These are phyloP conservation scores for Penstemon newberryi DNA, from an alignment of 257 asterid species.

Conservation along the genomic window DNA sequence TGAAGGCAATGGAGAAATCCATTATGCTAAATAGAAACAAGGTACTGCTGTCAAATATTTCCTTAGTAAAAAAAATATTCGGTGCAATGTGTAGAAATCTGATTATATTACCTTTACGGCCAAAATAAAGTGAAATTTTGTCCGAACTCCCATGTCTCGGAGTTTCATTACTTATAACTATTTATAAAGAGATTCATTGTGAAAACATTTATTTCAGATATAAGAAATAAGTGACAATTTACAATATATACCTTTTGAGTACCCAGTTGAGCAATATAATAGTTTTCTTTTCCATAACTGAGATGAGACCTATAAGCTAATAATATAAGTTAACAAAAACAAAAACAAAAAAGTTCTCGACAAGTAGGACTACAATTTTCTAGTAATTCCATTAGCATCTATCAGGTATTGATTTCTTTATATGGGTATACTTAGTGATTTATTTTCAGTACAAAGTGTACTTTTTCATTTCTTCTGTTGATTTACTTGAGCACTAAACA, in stretches of 20 bases:
- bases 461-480: constrained; percentile 5
- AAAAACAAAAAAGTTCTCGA: background rate
- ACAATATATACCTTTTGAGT: background rate
- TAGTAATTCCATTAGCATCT: background rate
- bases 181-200: background rate
- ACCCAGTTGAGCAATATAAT: too few species aligned
- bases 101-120: background rate
- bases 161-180: background rate
- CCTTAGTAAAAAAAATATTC: background rate
- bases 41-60: constrained; percentile 40
- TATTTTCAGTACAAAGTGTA: constrained; percentile 7
- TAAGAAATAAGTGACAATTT: background rate
- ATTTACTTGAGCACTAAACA: constrained; percentile 17
- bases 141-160: background rate
- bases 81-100: background rate
- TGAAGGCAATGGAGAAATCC: constrained; percentile 99
- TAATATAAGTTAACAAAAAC: background rate
- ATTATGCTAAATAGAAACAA: constrained; percentile 91
- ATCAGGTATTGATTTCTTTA: background rate
- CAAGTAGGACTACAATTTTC: constrained; percentile 3
- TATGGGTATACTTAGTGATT: background rate
- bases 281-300: background rate
- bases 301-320: background rate
- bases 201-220: background rate
- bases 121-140: background rate